Base-by-base conservation (phyloP, 768 basidiomycete genomes). In the Pisolithus marmoratus region DNA sequence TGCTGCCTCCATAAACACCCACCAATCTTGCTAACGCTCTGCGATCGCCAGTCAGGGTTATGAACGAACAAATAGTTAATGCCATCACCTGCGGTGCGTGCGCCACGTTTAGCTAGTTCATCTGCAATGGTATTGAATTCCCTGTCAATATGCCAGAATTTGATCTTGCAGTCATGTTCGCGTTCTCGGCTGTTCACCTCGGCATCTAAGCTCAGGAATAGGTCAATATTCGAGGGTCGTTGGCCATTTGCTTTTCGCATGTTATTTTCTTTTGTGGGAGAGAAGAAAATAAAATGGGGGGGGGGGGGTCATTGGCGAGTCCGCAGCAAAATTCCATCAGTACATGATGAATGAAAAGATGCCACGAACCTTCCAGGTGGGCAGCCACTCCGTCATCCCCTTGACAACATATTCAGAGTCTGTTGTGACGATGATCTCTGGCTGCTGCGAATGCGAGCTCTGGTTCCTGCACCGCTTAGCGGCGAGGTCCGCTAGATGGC, bases 201-300 rank as follows among this genome's bases (percentile, higher is more conserved):
- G 3, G 24, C 51, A 20, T 70, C 65, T 31, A 70, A 53, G 31
- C 50, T 58, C 14, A 22, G 42, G 55, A 68, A 69, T 8, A 69
- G 58, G 48, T 70, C 65, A 4, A 65, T 48, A 44, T 69, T 68
- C 4, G 43, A 45, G 1, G 66, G 62, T 20, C 17, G 19, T 7
- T 51, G 46, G 14, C 61, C 62, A 11, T 49, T 45, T 8, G 52
- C 48, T 4, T 51, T n/a, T 63, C 3, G 42, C 45, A 63, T 63
- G 63, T 19, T 56, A 53, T 24, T 58, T 62, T 2, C 48, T n/a
- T 63, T 64, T 29, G 11, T 29, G 29, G 1, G 8, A 29, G 29
- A 29, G 29, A 29, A 29, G 29, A 29, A 27, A 29, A 29, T 29
- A 29, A 29, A 29, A 29, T 2, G 29, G 2, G 8, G 43, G 2